Percentiles rank a stretch among this genome's conserved stretches.
These are phyloP conservation scores for Lolium multiflorum DNA, from an alignment of 176 grass and related monocot species.

Conservation along the genomic window DNA sequence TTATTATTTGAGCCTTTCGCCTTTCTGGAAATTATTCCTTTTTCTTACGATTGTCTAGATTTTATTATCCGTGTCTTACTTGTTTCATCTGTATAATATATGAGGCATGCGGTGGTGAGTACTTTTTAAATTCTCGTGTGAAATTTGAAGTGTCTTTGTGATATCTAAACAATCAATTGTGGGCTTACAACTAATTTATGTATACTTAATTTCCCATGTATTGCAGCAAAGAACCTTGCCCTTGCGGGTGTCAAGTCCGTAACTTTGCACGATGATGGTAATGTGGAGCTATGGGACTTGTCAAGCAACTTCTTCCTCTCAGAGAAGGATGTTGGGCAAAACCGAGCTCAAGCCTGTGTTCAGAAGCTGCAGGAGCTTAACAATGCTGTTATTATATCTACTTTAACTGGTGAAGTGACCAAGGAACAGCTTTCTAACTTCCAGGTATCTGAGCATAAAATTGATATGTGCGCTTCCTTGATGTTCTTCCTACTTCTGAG, in stretches of 20 bases:
- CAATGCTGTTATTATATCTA: constrained; percentile 74
- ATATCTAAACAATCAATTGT: background rate
- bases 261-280: constrained; percentile 71
- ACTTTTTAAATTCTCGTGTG: background rate
- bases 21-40: background rate
- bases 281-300: constrained; percentile 81
- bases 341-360: constrained; percentile 35
- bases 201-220: background rate
- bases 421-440: constrained; percentile 78
- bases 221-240: constrained; percentile 83
- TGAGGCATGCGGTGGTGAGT: background rate
- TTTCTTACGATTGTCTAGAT: background rate
- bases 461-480: background rate
- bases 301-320: constrained; percentile 86
- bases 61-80: background rate
- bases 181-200: too few relatives aligned
- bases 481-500: background rate
- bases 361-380: constrained; percentile 83
- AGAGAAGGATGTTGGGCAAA: constrained; percentile 72
- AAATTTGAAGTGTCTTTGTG: background rate
- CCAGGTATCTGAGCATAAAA: constrained; percentile 56
- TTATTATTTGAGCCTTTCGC: background rate
- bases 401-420: constrained; percentile 56
- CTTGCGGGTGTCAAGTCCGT: constrained; percentile 87
- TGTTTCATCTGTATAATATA: background rate